Conservation (phyloP, 2,329 filamentous ascomycete genomes). For the Monilinia fructicola region DNA sequence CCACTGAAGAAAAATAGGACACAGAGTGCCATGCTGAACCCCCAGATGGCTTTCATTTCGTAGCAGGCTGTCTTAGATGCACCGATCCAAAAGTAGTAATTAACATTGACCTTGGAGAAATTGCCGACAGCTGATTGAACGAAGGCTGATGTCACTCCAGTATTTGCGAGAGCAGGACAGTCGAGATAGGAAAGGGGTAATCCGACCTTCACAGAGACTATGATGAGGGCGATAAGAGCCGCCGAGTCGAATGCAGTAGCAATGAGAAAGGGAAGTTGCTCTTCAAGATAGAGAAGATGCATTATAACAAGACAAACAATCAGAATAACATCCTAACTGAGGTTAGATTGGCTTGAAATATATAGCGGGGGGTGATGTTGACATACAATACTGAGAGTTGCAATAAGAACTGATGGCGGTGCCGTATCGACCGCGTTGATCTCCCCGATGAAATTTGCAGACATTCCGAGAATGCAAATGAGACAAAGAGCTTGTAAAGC, state of each 20-base stretch:
- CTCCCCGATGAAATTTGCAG: constrained; percentile 76
- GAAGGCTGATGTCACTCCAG: constrained; percentile 47
- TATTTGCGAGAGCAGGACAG: constrained; percentile 56
- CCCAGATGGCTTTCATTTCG: constrained; percentile 87
- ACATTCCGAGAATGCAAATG: constrained; percentile 75
- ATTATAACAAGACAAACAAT: constrained; percentile 68
- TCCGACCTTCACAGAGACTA: constrained; percentile 75
- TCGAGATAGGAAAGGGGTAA: constrained; percentile 76
- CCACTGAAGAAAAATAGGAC: constrained; percentile 66
- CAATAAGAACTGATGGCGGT: constrained; percentile 72
- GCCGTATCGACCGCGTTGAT: constrained; percentile 66
- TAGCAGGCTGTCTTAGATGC: constrained; percentile 66
- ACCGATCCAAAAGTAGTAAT: constrained; percentile 52
- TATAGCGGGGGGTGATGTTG: not conserved
- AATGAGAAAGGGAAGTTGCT: constrained; percentile 72
- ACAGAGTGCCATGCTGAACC: constrained; percentile 75
- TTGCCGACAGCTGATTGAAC: constrained; percentile 46
- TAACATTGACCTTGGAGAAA: constrained; percentile 46
- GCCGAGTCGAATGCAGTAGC: constrained; percentile 63
- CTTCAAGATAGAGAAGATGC: constrained; percentile 80
- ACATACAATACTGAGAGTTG: constrained; percentile 76
- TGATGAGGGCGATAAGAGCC: constrained; percentile 74
- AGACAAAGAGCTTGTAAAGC: constrained; percentile 70
- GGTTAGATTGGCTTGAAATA: not conserved
- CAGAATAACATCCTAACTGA: constrained; percentile 48